Evolutionary conservation across 2,329 filamentous ascomycete species (phyloP).

Genomic region (Dactylellina drechsleri): DNA sequence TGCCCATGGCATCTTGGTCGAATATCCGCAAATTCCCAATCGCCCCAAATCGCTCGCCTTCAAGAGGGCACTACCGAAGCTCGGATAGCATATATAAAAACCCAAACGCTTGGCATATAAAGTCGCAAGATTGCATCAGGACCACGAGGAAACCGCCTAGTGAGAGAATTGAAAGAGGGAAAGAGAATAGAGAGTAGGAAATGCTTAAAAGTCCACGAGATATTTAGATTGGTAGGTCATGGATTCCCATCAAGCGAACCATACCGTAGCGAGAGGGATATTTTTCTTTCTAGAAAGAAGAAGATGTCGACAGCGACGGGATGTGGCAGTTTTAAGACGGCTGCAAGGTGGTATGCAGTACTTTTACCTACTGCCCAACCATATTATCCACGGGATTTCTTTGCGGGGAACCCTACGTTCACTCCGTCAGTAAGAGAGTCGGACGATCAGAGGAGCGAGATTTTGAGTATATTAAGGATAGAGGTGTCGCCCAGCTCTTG

Average conservation of each 20-base stretch:
- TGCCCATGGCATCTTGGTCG: slow-evolving; percentile 49
- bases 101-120: slow-evolving; percentile 42
- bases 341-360: slow-evolving; percentile 48
- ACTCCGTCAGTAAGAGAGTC: slow-evolving; percentile 4
- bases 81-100: slow-evolving; percentile 49
- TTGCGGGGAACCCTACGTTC: slow-evolving; percentile 52
- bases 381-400: slow-evolving; percentile 55
- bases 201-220: slow-evolving; percentile 53
- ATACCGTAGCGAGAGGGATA: slow-evolving; percentile 39
- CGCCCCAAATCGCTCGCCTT: slow-evolving; percentile 36
- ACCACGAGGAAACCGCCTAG: background rate
- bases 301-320: slow-evolving; percentile 48
- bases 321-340: slow-evolving; percentile 54
- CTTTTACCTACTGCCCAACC: slow-evolving; percentile 52
- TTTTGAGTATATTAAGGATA: slow-evolving; percentile 53
- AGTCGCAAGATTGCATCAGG: slow-evolving; percentile 46
- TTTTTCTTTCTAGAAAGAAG: slow-evolving; percentile 45
- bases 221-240: slow-evolving; percentile 42
- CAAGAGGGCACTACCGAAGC: slow-evolving; percentile 36
- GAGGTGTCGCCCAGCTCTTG: slow-evolving; percentile 26
- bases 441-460: slow-evolving; percentile 17
- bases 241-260: slow-evolving; percentile 51
- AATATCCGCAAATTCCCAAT: slow-evolving; percentile 12
- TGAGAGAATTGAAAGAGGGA: slow-evolving; percentile 1
- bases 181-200: slow-evolving; percentile 5